Evolutionary conservation across 305 asterid species (phyloP).

Genomic region (Solanum aculeatissimum): DNA sequence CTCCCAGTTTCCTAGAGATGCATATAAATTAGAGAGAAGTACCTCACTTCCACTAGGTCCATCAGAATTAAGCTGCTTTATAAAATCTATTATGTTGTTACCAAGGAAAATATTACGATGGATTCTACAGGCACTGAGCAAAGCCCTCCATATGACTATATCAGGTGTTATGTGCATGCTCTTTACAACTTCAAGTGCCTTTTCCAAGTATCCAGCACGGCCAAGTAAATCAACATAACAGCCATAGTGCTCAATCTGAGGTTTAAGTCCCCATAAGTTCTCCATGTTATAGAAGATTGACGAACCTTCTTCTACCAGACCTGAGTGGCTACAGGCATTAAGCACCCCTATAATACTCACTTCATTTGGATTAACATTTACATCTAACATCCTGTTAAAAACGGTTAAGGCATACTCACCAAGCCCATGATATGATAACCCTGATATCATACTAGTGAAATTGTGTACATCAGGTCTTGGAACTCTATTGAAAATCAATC

Average conservation of each 20-base stretch:
- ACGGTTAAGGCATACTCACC: constrained; percentile 41
- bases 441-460: constrained; percentile 63
- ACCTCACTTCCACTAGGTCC: constrained; percentile 34
- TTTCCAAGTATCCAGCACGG: constrained; percentile 72
- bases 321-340: constrained; percentile 81
- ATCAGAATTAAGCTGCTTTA: constrained; percentile 27
- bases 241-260: constrained; percentile 70
- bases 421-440: constrained; percentile 58
- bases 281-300: constrained; percentile 59
- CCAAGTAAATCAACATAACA: constrained; percentile 69
- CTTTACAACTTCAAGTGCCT: constrained; percentile 54
- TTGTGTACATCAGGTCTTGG: constrained; percentile 32
- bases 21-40: constrained; percentile 62
- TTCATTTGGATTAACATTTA: constrained; percentile 41
- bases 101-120: constrained; percentile 45
- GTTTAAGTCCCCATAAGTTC: constrained; percentile 36
- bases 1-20: constrained; percentile 77
- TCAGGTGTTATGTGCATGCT: constrained; percentile 58
- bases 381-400: constrained; percentile 45
- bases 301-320: constrained; percentile 54
- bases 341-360: constrained; percentile 58
- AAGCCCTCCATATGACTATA: constrained; percentile 61
- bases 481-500: constrained; percentile 29
- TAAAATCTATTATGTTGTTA: constrained; percentile 32
- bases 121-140: constrained; percentile 68